Evolutionary conservation across 1,284 basidiomycete genomes (phyloP).

Genomic region (Cerrena zonata): DNA sequence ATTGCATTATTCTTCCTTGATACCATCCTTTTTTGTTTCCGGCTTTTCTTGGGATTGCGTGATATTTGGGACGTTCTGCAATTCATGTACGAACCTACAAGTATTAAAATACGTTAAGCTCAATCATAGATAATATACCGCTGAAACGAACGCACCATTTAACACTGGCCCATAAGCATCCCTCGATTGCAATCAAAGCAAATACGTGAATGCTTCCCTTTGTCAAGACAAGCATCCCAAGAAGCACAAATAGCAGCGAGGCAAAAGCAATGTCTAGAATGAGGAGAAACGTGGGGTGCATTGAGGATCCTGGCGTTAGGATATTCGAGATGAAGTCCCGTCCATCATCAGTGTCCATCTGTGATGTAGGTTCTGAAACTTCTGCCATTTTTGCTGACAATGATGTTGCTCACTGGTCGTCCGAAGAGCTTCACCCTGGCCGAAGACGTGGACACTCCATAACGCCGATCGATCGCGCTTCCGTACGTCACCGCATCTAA

Average conservation of each 20-base stretch:
- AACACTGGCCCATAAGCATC: conserved; percentile 67
- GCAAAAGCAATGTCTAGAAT: conserved; percentile 58
- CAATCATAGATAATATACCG: neutral
- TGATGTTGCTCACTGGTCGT: too few species aligned
- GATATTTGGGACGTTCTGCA: conserved; percentile 18
- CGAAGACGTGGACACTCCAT: too few species aligned
- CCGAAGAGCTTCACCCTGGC: too few species aligned
- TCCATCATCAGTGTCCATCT: neutral
- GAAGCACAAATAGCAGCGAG: conserved; percentile 52
- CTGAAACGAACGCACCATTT: conserved; percentile 57
- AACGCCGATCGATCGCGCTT: too few species aligned
- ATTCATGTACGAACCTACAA: conserved; percentile 35
- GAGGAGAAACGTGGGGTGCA: conserved; percentile 62
- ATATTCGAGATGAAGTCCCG: conserved; percentile 44
- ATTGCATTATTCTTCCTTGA: conserved; percentile 7
- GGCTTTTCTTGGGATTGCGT: neutral
- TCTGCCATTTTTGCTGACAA: neutral
- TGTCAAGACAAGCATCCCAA: conserved; percentile 50
- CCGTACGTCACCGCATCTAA: too few species aligned
- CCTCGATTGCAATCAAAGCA: conserved; percentile 54
- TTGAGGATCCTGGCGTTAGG: conserved; percentile 66
- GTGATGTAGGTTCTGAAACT: neutral
- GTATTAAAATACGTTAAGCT: conserved; percentile 1
- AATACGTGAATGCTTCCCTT: conserved; percentile 60
- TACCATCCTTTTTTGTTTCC: neutral